Evolutionary conservation across 176 grass and related monocot genomes (phyloP), one percentile per base, ranked within the genome.

Genomic region (Aegilops bicornis): DNA sequence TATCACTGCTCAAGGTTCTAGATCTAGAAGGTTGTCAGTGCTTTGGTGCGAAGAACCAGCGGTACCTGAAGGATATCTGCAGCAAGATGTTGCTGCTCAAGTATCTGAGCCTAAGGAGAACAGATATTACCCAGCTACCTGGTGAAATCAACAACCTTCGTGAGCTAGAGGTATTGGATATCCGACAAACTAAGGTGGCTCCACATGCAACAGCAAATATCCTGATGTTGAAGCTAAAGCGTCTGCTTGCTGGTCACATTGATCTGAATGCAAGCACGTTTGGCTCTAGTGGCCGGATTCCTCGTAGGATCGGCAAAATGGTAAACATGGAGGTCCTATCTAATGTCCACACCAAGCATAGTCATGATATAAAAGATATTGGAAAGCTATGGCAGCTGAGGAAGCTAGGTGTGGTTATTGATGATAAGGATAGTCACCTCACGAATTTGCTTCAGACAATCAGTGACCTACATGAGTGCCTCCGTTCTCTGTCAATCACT

Each of bases 161-260:
- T 3, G 32, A 63, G 1, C 37, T 91, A 4, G 73, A 91, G 17
- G 59, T 76, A 74, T 32, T 91, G 29, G 85, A 84, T 42, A 82
- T 91, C 59, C 42, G 89, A 0, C 27, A 79, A 30, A 91, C 47
- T 0, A 8, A 70, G 1, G 54, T 90, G 27, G 0, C 3, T 54
- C 17, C 0, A 2, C 12, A 1, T 8, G 40, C 27, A 33, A 79
- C 47, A 42, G 39, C 2, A 6, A 4, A 39, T 24, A 1, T 88
- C 6, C 1, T 23, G 0, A 37, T 91, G 2, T 20, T 79, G 2
- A 81, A 37, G 35, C 30, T 91, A 8, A 87, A 87, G 59, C 85
- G 16, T 1, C 65, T 91, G 10, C 39, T 91, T 1, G 74, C 75
- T 87, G 89, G 77, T 23, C 32, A 23, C 3, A 31, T 0, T 48